Base-by-base conservation (phyloP, 1,139 yeast species). In the Scheffersomyces titani region DNA sequence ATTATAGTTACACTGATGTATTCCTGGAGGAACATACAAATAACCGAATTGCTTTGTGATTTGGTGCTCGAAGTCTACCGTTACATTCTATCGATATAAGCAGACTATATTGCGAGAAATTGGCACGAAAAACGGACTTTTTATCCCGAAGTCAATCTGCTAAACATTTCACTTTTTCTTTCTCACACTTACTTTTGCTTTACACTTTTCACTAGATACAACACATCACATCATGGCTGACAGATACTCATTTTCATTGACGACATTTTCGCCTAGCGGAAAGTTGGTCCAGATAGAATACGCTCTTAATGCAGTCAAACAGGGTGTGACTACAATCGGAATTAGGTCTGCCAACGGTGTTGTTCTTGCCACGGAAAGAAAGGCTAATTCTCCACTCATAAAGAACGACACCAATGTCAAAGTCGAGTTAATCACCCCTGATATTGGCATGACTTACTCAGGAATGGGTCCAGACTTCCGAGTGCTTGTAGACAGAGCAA, bases 401-500 rank as follows among this genome's bases (percentile, higher is more conserved):
- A 87, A 91, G 65, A 78, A 85, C 44, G 97, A 90, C 55, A 84
- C 92, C 55, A 82, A 90, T 60, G 83, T 88, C 55, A 96, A 96
- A 71, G 88, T 96, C 49, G 89, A 92, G 55, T 78, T 86, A 58
- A 85, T 96, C 66, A 92, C 99, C 1, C 99, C 99, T 48, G 92
- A 94, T 70, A 91, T 94, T 63, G 99, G 98, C 58, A 92, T 94
- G 85, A 92, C 97, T 5, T 96, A 96, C 76, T 85, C 97, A 19
- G 99, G 99, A 36, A 93, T 96, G 98, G 99, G 99, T 16, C 99
- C 99, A 20, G 99, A 96, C 74, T 96, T 90, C 79, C 83, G 99
- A 63, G 97, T 96, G 20, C 83, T 96, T 54, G 92, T 93, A 51
- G 98, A 94, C 73, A 89, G 89, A 72, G 94, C 98, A 16, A 85